Base-by-base conservation (phyloP, 345 rosid species). In the Eucalyptus paniculata region DNA sequence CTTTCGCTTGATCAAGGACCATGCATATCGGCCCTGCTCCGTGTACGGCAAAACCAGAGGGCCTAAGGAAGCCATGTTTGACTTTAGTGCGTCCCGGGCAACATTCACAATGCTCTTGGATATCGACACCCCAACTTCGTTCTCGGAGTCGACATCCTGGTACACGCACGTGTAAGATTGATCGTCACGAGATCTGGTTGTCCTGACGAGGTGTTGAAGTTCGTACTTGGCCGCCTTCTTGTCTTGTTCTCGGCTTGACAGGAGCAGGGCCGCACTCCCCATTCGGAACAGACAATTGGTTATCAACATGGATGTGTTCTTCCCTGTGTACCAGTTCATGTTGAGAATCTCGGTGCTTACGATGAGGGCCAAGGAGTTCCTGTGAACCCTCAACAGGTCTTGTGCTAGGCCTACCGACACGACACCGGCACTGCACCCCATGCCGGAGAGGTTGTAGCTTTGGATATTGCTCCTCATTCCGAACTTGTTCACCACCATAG, bases 401-500 rank as follows among this genome's bases (percentile, higher is more conserved):
- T 89, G 91, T n/a, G 96, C 97, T n/a, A 96, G 90, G 51, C 93
- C 90, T 8, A 94, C 93, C 4, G 96, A 93, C 50, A 94, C 89
- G 47, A 95, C 65, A 53, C 96, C 96, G 1, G 96, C 96, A 12
- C 95, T 92, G 86, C 97, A 94, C 7, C 96, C 97, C 97, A 95
- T 94, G 7, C 98, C 96, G 1, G 98, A 95, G 28, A 96, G 93
- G 92, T 93, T 94, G 82, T 93, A 96, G 91, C 96, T 95, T 91
- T 88, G 93, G 83, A 94, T 90, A 80, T 96, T 92, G 92, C 95
- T 95, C 88, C 97, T 92, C 91, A 96, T 93, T 50, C 92, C 91
- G 88, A 93, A 96, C 89, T 89, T 93, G 58, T 93, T 94, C 24
- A 94, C 87, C 37, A 95, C 77, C 96, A 94, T 95, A 54, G 97